Conservation (phyloP, 139 green algal species). For the Chlamydomonas urium region DNA sequence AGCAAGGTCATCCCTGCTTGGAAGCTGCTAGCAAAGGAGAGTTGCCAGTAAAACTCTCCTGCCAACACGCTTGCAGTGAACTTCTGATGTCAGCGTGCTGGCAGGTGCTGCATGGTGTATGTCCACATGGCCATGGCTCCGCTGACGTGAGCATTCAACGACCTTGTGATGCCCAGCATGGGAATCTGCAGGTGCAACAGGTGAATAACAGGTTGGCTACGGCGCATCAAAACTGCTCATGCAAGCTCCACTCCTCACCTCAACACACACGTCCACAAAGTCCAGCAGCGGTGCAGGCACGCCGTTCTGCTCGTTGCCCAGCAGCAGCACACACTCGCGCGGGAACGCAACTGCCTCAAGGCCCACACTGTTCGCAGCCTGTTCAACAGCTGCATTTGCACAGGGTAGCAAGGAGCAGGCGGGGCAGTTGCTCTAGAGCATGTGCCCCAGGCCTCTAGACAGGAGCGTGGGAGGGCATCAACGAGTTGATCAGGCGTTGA, state of each 20-base stretch:
- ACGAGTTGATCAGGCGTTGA: too few relatives aligned
- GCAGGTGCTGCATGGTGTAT: constrained; percentile 67
- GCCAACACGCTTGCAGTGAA: too few relatives aligned
- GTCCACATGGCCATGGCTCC: constrained; percentile 83
- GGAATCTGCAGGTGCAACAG: constrained; percentile 50
- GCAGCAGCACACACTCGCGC: constrained; percentile 55
- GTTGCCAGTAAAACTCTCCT: too few relatives aligned
- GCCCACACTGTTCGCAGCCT: constrained; percentile 62
- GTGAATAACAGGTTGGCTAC: neutral
- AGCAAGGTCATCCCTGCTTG: too few relatives aligned
- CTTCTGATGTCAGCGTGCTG: too few relatives aligned
- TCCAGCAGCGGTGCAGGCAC: constrained; percentile 50
- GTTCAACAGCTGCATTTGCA: constrained; percentile 58
- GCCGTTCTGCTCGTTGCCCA: constrained; percentile 78
- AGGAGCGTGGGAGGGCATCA: too few relatives aligned
- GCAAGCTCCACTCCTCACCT: constrained; percentile 29
- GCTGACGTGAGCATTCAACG: constrained; percentile 90
- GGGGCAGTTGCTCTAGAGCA: neutral
- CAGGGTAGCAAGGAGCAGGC: neutral
- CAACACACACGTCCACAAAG: constrained; percentile 68
- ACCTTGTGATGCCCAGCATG: constrained; percentile 78
- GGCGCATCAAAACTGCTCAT: neutral
- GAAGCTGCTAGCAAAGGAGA: too few relatives aligned
- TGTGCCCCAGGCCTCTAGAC: neutral
- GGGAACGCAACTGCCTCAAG: constrained; percentile 55